phyloP scores from a whole-genome alignment of 1,284 basidiomycete species.

The Inonotus hispidus region DNA sequence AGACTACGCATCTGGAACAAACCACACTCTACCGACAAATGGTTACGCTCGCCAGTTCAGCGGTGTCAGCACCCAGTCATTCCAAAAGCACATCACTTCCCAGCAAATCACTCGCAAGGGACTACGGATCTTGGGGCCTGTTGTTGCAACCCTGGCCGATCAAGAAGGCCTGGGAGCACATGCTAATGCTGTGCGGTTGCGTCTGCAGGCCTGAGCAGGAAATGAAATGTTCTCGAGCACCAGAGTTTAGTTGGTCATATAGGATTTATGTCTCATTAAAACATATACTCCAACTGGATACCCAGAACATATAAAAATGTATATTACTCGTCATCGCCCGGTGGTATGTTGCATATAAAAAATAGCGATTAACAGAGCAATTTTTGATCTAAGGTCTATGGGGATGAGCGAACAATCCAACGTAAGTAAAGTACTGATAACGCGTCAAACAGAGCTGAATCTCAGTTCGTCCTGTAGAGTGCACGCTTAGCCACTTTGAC shows the following conservation, averaged over 20 bases:
- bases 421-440: background rate
- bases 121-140: slow-evolving; percentile 76
- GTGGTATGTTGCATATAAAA: background rate
- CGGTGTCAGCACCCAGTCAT: slow-evolving; percentile 94
- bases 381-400: slow-evolving; percentile 6
- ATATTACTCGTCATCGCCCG: slow-evolving; percentile 10
- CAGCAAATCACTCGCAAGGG: slow-evolving; percentile 87
- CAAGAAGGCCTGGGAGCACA: slow-evolving; percentile 95
- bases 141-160: slow-evolving; percentile 88
- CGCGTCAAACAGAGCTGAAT: slow-evolving; percentile 3
- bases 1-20: slow-evolving; percentile 98
- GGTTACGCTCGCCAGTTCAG: slow-evolving; percentile 97
- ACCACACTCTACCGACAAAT: slow-evolving; percentile 94
- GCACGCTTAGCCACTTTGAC: slow-evolving; percentile 90
- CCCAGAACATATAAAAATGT: background rate
- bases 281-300: background rate
- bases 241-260: background rate
- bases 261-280: background rate
- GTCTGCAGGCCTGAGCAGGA: slow-evolving; percentile 36
- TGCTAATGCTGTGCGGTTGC: slow-evolving; percentile 80
- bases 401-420: background rate
- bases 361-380: slow-evolving; percentile 7
- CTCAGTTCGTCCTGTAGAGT: slow-evolving; percentile 79
- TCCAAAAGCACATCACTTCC: slow-evolving; percentile 98
- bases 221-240: background rate